A percentile compares a stretch with the other conserved stretches of the same genome.
phyloP scores from a whole-genome alignment of 495 filamentous ascomycete genomes.

The Pyrenula massariospora region DNA sequence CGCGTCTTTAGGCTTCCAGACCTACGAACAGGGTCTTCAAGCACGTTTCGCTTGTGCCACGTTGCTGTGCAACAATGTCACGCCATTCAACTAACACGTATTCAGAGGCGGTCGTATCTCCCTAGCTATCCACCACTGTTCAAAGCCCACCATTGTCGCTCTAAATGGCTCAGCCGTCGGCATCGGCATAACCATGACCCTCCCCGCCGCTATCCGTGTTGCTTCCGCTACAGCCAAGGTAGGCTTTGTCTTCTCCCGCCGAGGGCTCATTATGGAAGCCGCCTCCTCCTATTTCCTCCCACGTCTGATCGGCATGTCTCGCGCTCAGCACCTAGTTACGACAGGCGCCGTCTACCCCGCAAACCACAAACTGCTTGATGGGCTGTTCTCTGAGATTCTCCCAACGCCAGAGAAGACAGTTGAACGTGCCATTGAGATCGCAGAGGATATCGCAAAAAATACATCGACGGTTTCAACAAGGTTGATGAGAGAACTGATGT shows the following conservation, averaged over 20 bases:
- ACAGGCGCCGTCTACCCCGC: slow-evolving; percentile 24
- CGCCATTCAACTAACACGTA: neutral
- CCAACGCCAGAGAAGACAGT: slow-evolving; percentile 37
- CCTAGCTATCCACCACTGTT: slow-evolving; percentile 48
- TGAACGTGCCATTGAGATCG: slow-evolving; percentile 42
- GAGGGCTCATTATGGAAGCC: slow-evolving; percentile 52
- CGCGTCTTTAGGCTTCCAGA: too few relatives aligned
- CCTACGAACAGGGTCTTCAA: too few relatives aligned
- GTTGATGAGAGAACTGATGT: slow-evolving; percentile 51
- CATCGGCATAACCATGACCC: slow-evolving; percentile 56
- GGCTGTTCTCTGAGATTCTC: slow-evolving; percentile 44
- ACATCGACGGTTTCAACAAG: slow-evolving; percentile 39
- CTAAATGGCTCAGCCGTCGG: slow-evolving; percentile 56
- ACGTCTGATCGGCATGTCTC: slow-evolving; percentile 42
- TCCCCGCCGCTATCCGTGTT: slow-evolving; percentile 48
- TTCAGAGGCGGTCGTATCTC: slow-evolving; percentile 36
- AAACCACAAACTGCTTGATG: slow-evolving; percentile 27
- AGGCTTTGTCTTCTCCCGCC: slow-evolving; percentile 53
- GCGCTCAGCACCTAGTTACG: slow-evolving; percentile 40
- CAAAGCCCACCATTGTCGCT: slow-evolving; percentile 53
- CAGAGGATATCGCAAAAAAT: slow-evolving; percentile 45
- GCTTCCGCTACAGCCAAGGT: slow-evolving; percentile 41
- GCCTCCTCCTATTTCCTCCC: slow-evolving; percentile 53
- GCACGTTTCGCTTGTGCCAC: too few relatives aligned
- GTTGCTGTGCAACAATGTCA: too few relatives aligned